Evolutionary conservation across 257 asterid species (phyloP), one percentile per base, ranked within the genome.

Genomic region (Paraleonurus japonicus): DNA sequence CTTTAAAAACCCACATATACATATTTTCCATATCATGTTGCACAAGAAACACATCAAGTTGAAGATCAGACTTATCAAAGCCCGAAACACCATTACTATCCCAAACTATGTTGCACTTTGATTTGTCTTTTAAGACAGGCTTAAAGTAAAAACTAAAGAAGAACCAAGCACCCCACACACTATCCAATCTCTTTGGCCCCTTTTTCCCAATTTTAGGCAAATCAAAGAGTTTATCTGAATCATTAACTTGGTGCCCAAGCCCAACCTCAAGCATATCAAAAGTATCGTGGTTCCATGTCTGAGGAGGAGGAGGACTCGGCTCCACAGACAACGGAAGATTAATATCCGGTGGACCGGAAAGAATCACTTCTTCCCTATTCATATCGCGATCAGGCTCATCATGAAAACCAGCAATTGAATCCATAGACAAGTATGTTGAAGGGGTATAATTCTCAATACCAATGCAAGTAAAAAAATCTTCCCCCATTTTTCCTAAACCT

Each of bases 151-250:
- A 85, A 41, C 76, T 77, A 63, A 82, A 85, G 87, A 85, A 85
- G 78, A 85, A 80, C 89, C 89, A 85, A 70, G 89, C 89, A 47
- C 89, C 87, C 89, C 87, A 85, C 61, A 80, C 79, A 61, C 87
- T 85, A 48, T 85, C 89, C 78, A 82, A 67, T 48, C 72, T 75
- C 80, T 85, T 85, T 53, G 85, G 82, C 55, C 79, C 80, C 66
- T 82, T 85, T 26, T 81, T 70, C 41, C 83, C 89, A 0, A 51
- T 37, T 51, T 81, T 85, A 53, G 87, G 89, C 75, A 82, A 32
- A 57, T 75, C 84, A 19, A 75, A 47, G 15, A 77, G 80, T 41
- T 80, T 80, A 32, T 82, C 87, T 0, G 82, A 50, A 17, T 80
- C 89, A 41, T 72, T 75, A 41, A 73, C 64, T 58, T 82, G 89